Percentiles rank a stretch among this genome's conserved stretches.
phyloP scores from a whole-genome alignment of 306 rosid genomes.

The barrel medic (Medicago truncatula) region DNA sequence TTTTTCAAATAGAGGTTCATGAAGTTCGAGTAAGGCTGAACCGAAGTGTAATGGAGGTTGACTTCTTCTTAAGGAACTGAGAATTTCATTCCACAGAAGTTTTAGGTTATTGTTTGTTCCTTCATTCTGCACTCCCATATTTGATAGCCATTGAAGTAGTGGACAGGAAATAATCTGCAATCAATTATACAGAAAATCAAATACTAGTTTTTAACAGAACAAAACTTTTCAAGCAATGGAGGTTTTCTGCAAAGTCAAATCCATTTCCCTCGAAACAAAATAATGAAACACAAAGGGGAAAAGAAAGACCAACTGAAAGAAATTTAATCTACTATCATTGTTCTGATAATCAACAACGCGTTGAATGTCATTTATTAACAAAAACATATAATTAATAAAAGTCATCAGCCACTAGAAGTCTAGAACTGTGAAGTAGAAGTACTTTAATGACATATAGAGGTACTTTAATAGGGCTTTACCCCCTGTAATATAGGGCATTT shows the following conservation, averaged over 20 bases:
- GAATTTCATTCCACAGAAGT: slow-evolving; percentile 67
- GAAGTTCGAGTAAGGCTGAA: slow-evolving; percentile 66
- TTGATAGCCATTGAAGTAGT: slow-evolving; percentile 72
- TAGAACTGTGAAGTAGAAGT: slow-evolving; percentile 15
- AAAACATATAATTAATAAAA: slow-evolving; percentile 10
- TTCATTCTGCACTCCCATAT: slow-evolving; percentile 55
- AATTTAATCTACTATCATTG: slow-evolving; percentile 18
- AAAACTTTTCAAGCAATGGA: slow-evolving; percentile 21
- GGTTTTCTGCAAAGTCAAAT: slow-evolving; percentile 31
- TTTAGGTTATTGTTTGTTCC: slow-evolving; percentile 53
- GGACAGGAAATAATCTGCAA: slow-evolving; percentile 66
- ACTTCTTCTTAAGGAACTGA: slow-evolving; percentile 57
- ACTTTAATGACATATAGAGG: slow-evolving; percentile 9
- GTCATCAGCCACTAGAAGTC: slow-evolving; percentile 18
- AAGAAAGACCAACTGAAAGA: slow-evolving; percentile 27
- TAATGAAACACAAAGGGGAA: slow-evolving; percentile 4
- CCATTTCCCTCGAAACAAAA: slow-evolving; percentile 12
- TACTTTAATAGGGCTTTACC: no score
- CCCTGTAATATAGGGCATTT: no score
- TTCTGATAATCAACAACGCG: slow-evolving; percentile 25
- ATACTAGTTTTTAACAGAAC: background rate
- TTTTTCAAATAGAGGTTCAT: slow-evolving; percentile 69
- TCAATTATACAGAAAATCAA: slow-evolving; percentile 13
- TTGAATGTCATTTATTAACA: slow-evolving; percentile 10
- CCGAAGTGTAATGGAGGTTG: slow-evolving; percentile 68